Evolutionary conservation across 352 stramenopile species (phyloP), one percentile per base, ranked within the genome.

Genomic region (Phytophthora podocarpi): DNA sequence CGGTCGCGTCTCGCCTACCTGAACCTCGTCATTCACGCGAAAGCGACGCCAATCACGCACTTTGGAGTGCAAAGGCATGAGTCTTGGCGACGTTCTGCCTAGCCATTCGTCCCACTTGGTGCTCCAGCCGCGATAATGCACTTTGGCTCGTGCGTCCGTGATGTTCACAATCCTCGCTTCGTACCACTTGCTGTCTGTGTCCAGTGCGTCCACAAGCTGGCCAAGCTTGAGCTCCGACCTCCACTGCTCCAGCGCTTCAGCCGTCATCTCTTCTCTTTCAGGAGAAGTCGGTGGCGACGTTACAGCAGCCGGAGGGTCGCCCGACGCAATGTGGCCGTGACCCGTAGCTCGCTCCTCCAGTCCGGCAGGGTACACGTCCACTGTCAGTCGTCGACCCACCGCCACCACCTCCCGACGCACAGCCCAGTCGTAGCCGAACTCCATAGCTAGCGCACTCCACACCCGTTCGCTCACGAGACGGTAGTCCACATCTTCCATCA

Each of bases 121-220:
- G 5, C 96, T 97, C 96, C 96, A 99, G 12, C 96, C 96, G 37
- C 98, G 97, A 70, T 98, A 99, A 57, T 98, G 95, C 52, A 99
- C 87, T 15, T 95, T 80, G 27, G 98, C 76, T 15, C 91, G 67
- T 11, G 39, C 57, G 7, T 74, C 46, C 3, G 76, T 62, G 18
- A 83, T 31, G 3, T 59, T 62, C 4, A 90, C 62, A 24, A 91
- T 65, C 26, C 64, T 66, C 10, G 80, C 80, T 31, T 93, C 84
- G 27, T 86, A 87, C 85, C 85, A 93, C 35, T 89, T 87, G 11
- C 76, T 80, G 55, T 85, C 73, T 9, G 76, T 91, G 53, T 93
- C 85, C 45, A 82, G 42, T 0, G 80, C 82, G 32, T 93, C 85
- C 10, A 93, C 56, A 26, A 88, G 55, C 54, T 90, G 72, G 0